Conservation (phyloP, 352 stramenopile species). For the Vaucheria bursata region DNA sequence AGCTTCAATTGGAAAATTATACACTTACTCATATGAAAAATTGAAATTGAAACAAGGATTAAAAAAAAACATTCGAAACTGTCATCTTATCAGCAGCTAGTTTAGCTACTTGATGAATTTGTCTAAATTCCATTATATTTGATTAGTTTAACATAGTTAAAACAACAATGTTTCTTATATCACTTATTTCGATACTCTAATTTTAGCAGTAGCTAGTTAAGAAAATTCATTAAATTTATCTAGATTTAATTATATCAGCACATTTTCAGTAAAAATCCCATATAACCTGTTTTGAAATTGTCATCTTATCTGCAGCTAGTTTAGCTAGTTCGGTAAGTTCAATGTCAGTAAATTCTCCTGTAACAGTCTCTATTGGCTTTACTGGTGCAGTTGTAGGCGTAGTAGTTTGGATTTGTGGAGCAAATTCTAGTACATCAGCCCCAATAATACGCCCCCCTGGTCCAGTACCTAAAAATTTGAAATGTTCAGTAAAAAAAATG, state of each 20-base stretch:
- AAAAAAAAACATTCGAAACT: too few species aligned
- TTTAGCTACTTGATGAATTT: not conserved
- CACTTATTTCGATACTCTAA: not conserved
- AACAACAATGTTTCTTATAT: not conserved
- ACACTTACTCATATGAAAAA: too few species aligned
- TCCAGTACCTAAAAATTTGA: slow-evolving; percentile 63
- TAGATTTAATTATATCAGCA: not conserved
- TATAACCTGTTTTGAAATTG: slow-evolving; percentile 69
- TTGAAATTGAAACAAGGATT: too few species aligned
- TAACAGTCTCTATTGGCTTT: too few species aligned
- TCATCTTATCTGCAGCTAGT: slow-evolving; percentile 69
- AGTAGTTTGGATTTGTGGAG: too few species aligned
- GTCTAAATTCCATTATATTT: not conserved
- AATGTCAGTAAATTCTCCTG: slow-evolving; percentile 82
- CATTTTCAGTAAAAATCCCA: not conserved
- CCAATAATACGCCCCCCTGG: slow-evolving; percentile 80
- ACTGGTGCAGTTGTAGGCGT: too few species aligned
- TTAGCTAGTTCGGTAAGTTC: slow-evolving; percentile 67
- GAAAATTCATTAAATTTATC: not conserved
- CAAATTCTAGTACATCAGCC: slow-evolving; percentile 81
- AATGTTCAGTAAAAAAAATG: too few species aligned
- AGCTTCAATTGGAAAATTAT: too few species aligned
- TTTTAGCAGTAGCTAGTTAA: not conserved
- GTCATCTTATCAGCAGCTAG: too few species aligned
- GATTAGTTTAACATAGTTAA: not conserved